A percentile compares a stretch with the other conserved stretches of the same genome.
Conservation (phyloP, 2,329 filamentous ascomycete species). For the Talaromyces sp. region DNA sequence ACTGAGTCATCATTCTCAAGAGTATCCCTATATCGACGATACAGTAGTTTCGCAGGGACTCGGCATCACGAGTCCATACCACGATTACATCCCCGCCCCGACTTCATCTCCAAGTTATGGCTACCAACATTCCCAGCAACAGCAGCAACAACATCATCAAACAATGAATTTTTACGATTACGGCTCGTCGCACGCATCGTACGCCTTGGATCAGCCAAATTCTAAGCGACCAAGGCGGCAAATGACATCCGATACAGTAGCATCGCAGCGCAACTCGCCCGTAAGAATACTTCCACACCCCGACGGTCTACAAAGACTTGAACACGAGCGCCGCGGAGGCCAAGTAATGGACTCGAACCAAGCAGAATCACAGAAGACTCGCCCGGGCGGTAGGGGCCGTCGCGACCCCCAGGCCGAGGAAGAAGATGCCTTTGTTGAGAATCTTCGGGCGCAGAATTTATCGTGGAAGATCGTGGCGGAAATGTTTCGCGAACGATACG, state of each 20-base stretch:
- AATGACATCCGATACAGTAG: constrained; percentile 20
- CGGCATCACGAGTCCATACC: constrained; percentile 36
- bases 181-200: constrained; percentile 22
- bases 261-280: constrained; percentile 27
- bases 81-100: constrained; percentile 28
- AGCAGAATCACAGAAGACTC: constrained; percentile 26
- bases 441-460: constrained; percentile 34
- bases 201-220: constrained; percentile 22
- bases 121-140: constrained; percentile 19
- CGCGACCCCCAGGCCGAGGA: constrained; percentile 38
- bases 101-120: constrained; percentile 27
- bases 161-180: constrained; percentile 22
- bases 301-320: constrained; percentile 37
- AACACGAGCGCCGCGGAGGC: constrained; percentile 34
- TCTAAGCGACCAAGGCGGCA: constrained; percentile 26
- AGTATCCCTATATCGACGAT: constrained; percentile 36
- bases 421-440: constrained; percentile 39
- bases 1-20: constrained; percentile 37
- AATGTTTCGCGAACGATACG: constrained; percentile 35
- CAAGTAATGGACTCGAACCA: constrained; percentile 23
- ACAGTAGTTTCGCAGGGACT: constrained; percentile 33
- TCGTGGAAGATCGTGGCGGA: constrained; percentile 40
- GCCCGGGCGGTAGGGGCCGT: constrained; percentile 33
- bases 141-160: constrained; percentile 16
- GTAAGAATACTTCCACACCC: constrained; percentile 40